Base-by-base conservation (phyloP, 352 stramenopile genomes). In the Phytopythium chamaehyphon region DNA sequence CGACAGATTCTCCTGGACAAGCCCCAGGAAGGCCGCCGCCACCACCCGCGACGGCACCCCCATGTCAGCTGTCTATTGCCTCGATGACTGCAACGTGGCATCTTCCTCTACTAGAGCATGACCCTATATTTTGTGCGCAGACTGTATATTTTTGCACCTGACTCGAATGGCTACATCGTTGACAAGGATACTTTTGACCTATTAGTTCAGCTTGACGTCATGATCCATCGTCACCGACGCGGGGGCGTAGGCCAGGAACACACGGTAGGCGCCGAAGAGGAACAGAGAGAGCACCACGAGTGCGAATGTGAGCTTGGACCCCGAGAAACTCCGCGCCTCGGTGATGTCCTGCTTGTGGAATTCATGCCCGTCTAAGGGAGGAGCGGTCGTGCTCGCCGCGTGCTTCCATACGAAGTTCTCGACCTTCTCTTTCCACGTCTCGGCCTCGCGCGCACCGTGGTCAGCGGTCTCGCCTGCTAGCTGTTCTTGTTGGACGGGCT, bases 1-100 rank as follows among this genome's bases (percentile, higher is more conserved):
- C 43, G 81, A 88, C 49, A 80, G 55, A 24, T 93, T 93, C 62
- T 93, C 83, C 56, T 87, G 78, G 47, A 91, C 58, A 48, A 88
- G 76, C 51, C 66, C 73, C 43, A 89, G 66, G 57, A 88, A 66
- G 38, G 77, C 73, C 51, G 83, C 73, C 24, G 76, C 79, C 66
- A 86, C 79, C 11, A 88, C 68, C 11, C 71, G 70, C 39, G 75
- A 73, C 39, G 55, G 47, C 51, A 68, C 42, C 3, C 42, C 59
- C 61, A 76, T 76, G 52, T 50, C 55, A 19, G 15, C 1, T 18
- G 6, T 28, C 11, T 23, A 12, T 11, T 23, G 12, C 23, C 47
- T 22, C 42, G 31, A 36, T 11, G 46, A 37, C 2, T 15, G 16
- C 19, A 50, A 50, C 26, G 2, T 33, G 28, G 44, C 37, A 28